A percentile compares a stretch with the other conserved stretches of the same genome.
Evolutionary conservation across 495 filamentous ascomycete genomes (phyloP).

Genomic region (Neurospora sublineolata): DNA sequence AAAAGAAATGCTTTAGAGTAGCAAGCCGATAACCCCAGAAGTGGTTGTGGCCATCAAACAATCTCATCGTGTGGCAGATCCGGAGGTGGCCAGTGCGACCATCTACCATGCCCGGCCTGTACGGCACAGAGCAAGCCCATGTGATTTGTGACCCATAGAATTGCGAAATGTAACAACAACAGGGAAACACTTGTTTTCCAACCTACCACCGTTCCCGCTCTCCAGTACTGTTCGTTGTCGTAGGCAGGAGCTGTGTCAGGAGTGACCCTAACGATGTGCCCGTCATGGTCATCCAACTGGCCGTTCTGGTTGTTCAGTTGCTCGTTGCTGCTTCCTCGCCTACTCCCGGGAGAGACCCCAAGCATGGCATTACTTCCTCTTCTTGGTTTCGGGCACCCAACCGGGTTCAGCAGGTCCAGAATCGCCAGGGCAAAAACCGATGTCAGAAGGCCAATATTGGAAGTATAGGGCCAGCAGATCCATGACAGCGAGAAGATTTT

Average conservation of each 20-base stretch:
- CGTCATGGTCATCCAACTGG: neutral
- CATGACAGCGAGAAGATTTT: slow-evolving; percentile 32
- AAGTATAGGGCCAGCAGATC: slow-evolving; percentile 35
- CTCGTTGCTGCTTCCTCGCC: neutral
- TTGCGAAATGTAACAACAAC: slow-evolving; percentile 26
- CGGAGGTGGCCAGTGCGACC: slow-evolving; percentile 23
- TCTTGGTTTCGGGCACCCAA: slow-evolving; percentile 1
- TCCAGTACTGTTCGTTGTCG: neutral
- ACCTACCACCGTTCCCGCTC: slow-evolving; percentile 14
- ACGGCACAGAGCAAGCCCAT: slow-evolving; percentile 28
- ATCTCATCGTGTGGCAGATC: neutral
- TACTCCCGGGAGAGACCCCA: neutral
- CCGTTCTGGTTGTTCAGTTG: neutral
- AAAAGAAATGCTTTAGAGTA: neutral
- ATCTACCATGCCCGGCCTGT: slow-evolving; percentile 14
- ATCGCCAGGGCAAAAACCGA: slow-evolving; percentile 27
- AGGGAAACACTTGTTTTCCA: slow-evolving; percentile 28
- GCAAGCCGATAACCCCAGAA: neutral
- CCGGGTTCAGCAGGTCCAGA: slow-evolving; percentile 25
- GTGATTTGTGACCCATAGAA: slow-evolving; percentile 25
- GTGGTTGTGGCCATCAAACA: neutral
- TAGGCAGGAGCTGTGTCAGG: neutral
- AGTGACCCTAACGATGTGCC: neutral
- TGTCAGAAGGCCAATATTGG: slow-evolving; percentile 20
- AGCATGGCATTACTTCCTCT: slow-evolving; percentile 1